Conservation (phyloP, 306 rosid species). For the Amphicarpaea edgeworthii region DNA sequence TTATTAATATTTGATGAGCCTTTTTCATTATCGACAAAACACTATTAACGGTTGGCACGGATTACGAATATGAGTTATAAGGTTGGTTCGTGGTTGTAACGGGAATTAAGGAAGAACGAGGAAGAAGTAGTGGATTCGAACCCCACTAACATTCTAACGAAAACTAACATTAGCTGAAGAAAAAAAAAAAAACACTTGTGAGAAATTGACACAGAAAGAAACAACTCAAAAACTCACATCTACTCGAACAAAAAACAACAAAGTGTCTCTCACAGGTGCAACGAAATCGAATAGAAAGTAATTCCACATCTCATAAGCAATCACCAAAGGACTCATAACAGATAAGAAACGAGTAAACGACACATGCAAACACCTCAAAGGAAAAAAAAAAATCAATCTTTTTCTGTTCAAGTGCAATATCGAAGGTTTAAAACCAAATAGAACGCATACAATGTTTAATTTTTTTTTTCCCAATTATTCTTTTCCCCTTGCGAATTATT, state of each 20-base stretch:
- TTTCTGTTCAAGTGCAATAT: neutral
- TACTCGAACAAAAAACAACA: neutral
- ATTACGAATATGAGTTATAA: neutral
- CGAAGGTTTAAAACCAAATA: neutral
- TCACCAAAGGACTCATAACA: neutral
- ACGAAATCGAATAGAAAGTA: neutral
- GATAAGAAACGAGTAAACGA: no score
- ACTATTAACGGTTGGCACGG: neutral
- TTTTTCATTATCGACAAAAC: neutral
- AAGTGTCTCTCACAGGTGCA: neutral
- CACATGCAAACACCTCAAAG: neutral
- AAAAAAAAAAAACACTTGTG: neutral
- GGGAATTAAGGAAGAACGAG: no score
- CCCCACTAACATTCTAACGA: no score
- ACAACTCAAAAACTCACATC: neutral
- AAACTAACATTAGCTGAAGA: neutral
- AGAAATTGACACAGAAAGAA: neutral
- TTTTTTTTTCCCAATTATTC: neutral
- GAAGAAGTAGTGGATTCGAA: no score
- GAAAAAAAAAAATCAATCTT: neutral
- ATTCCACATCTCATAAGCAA: neutral
- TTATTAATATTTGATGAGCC: neutral
- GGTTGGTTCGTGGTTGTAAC: no score
- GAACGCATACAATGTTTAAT: neutral
- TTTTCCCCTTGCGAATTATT: neutral